Conservation (phyloP, 2,329 filamentous ascomycete species). For the Colletotrichum plurivorum region DNA sequence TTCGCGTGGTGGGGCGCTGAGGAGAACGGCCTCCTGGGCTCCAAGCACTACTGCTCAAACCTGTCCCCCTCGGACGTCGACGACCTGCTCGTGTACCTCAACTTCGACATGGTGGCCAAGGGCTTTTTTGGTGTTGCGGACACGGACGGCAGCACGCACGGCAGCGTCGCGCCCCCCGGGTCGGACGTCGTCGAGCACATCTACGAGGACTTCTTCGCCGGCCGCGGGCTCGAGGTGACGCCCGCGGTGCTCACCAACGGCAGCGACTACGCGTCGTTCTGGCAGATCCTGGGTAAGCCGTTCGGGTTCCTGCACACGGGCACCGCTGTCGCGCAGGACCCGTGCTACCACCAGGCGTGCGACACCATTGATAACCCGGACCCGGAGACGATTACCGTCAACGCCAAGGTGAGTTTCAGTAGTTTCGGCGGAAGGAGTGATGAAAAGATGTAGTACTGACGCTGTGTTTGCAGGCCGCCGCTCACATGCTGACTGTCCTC, state of each 20-base stretch:
- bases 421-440: accelerated
- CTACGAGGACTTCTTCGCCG: slow-evolving; percentile 50
- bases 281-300: slow-evolving; percentile 67
- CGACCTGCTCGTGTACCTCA: slow-evolving; percentile 56
- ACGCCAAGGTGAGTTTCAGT: slow-evolving; percentile 44
- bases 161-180: slow-evolving; percentile 51
- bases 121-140: slow-evolving; percentile 55
- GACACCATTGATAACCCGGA: slow-evolving; percentile 57
- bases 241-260: slow-evolving; percentile 57
- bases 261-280: slow-evolving; percentile 74
- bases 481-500: slow-evolving; percentile 49
- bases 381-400: slow-evolving; percentile 52
- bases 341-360: slow-evolving; percentile 54
- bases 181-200: slow-evolving; percentile 52
- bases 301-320: slow-evolving; percentile 72
- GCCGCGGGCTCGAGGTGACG: slow-evolving; percentile 50
- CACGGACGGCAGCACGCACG: slow-evolving; percentile 53
- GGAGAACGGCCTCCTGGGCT: slow-evolving; percentile 57
- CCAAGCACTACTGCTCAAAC: slow-evolving; percentile 54
- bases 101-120: slow-evolving; percentile 58
- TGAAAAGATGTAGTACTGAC: neutral
- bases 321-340: slow-evolving; percentile 63
- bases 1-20: slow-evolving; percentile 64
- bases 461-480: slow-evolving; percentile 45
- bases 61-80: slow-evolving; percentile 51